These are phyloP conservation scores for Corylus heterophylla DNA, from an alignment of 306 rosid species.

Conservation along the genomic window DNA sequence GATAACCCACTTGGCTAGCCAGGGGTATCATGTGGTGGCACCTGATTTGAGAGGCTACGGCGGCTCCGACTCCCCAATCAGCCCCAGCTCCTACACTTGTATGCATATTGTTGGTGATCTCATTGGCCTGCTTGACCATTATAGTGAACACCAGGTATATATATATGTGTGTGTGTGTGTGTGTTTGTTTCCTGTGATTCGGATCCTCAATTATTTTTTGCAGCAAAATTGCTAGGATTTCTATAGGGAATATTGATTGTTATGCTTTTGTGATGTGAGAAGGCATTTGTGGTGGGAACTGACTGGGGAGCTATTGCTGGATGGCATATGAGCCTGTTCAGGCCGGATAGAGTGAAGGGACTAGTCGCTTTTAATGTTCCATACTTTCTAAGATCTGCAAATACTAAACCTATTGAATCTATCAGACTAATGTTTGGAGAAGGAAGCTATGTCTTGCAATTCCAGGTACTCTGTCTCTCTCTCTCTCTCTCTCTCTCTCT, in stretches of 20 bases:
- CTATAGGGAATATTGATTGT: not conserved
- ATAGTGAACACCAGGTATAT: constrained; percentile 56
- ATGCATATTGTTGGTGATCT: constrained; percentile 57
- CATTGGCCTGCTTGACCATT: constrained; percentile 60
- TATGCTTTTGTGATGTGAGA: not conserved
- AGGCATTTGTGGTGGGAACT: constrained; percentile 68
- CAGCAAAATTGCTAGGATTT: too few relatives aligned
- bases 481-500: too few relatives aligned
- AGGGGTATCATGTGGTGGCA: constrained; percentile 68
- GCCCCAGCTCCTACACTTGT: constrained; percentile 44
- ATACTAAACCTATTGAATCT: constrained; percentile 37
- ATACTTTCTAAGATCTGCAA: constrained; percentile 52
- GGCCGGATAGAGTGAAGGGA: constrained; percentile 72
- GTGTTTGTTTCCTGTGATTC: too few relatives aligned
- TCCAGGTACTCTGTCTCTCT: constrained; percentile 48
- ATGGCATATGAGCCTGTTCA: constrained; percentile 57
- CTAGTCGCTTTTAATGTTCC: constrained; percentile 57
- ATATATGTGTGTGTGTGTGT: too few relatives aligned
- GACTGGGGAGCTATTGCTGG: constrained; percentile 68
- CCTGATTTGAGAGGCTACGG: constrained; percentile 82
- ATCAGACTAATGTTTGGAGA: constrained; percentile 45
- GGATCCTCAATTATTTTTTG: too few relatives aligned
- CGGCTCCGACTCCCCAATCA: constrained; percentile 59
- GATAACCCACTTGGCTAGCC: constrained; percentile 43
- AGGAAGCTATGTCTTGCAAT: constrained; percentile 53